These are phyloP conservation scores for Ascochyta clinopodiicola DNA, from an alignment of 2,329 filamentous ascomycete genomes.

Conservation along the genomic window DNA sequence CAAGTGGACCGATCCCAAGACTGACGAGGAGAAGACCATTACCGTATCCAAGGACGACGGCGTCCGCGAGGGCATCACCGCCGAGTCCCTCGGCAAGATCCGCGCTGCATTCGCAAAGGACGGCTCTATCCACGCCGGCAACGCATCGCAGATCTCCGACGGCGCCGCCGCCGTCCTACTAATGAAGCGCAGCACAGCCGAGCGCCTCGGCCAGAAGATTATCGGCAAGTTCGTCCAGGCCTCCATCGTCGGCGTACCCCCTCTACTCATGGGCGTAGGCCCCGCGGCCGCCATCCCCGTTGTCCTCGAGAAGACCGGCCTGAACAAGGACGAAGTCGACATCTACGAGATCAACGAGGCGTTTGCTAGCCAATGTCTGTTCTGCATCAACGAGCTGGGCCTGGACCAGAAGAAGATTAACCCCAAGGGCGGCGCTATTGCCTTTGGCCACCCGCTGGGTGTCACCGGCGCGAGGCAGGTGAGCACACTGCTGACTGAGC, in stretches of 20 bases:
- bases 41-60: conserved; percentile 88
- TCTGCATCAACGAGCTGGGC: conserved; percentile 87
- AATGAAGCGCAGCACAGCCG: conserved; percentile 92
- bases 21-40: conserved; percentile 81
- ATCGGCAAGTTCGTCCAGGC: conserved; percentile 91
- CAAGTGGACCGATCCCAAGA: conserved; percentile 89
- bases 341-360: conserved; percentile 99
- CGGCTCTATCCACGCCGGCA: conserved; percentile 93
- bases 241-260: conserved; percentile 85
- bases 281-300: conserved; percentile 96
- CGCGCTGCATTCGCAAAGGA: conserved; percentile 88
- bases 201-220: conserved; percentile 85
- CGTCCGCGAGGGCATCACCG: conserved; percentile 82
- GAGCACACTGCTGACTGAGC: conserved; percentile 87
- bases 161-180: conserved; percentile 93
- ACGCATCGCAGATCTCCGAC: conserved; percentile 91
- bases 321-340: conserved; percentile 85
- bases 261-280: conserved; percentile 93
- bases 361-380: conserved; percentile 93
- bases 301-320: conserved; percentile 84
- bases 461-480: conserved; percentile 95
- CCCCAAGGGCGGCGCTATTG: conserved; percentile 95
- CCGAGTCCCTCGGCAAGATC: conserved; percentile 89
- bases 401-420: conserved; percentile 88
- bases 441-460: conserved; percentile 92